A percentile compares a stretch with the other conserved stretches of the same genome.
phyloP scores from a whole-genome alignment of 768 basidiomycete genomes.

The Kwoniella bestiolae region DNA sequence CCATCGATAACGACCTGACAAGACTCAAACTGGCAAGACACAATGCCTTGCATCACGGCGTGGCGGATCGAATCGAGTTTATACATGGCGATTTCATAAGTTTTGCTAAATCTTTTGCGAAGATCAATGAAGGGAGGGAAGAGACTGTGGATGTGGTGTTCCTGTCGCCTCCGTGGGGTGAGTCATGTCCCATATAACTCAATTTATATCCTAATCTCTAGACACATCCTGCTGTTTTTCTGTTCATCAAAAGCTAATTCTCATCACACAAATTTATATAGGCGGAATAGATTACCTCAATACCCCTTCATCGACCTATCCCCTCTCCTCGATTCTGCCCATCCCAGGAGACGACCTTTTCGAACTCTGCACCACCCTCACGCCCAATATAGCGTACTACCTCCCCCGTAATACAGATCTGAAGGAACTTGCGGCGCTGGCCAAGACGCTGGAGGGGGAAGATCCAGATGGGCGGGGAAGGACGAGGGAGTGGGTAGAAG shows the following conservation, averaged over 20 bases:
- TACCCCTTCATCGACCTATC: conserved; percentile 60
- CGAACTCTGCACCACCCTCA: conserved; percentile 69
- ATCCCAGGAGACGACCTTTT: conserved; percentile 85
- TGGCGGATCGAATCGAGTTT: conserved; percentile 93
- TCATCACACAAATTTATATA: conserved; percentile 12
- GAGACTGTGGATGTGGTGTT: conserved; percentile 81
- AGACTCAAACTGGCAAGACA: conserved; percentile 90
- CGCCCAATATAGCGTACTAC: conserved; percentile 83
- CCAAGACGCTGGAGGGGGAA: conserved; percentile 42
- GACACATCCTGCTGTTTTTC: conserved; percentile 12
- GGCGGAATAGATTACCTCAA: conserved; percentile 54
- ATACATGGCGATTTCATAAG: conserved; percentile 81
- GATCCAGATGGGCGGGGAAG: conserved; percentile 16
- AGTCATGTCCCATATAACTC: conserved; percentile 58
- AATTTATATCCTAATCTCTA: conserved; percentile 60
- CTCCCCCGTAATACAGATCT: conserved; percentile 80
- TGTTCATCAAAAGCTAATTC: conserved; percentile 24
- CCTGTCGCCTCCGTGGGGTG: conserved; percentile 94
- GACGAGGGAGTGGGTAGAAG: conserved; percentile 70
- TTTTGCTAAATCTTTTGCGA: conserved; percentile 66
- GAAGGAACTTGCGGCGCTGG: conserved; percentile 69
- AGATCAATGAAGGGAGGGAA: conserved; percentile 1
- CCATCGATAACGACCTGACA: conserved; percentile 80
- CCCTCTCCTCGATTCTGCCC: conserved; percentile 73
- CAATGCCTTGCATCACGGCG: conserved; percentile 91